Percentiles rank a stretch among this genome's conserved stretches.
Evolutionary conservation across 371 early-diverging fungal genomes (phyloP).

Genomic region (Mortierella sp.): DNA sequence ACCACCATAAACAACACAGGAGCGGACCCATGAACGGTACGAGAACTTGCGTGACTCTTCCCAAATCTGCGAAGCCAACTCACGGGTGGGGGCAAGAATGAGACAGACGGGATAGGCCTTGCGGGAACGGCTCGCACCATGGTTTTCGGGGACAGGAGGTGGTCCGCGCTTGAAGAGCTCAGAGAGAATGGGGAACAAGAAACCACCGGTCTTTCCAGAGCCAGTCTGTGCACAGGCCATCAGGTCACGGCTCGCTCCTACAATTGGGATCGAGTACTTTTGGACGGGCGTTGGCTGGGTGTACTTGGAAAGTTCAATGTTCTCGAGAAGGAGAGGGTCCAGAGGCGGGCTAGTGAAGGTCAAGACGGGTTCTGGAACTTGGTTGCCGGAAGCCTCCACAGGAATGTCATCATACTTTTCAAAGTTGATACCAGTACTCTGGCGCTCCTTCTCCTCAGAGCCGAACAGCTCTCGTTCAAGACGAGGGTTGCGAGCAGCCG

Average conservation of each 20-base stretch:
- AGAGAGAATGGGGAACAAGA: slow-evolving; percentile 92
- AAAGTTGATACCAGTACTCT: slow-evolving; percentile 95
- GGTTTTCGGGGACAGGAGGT: slow-evolving; percentile 59
- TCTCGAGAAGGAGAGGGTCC: slow-evolving; percentile 88
- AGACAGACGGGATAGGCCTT: slow-evolving; percentile 85
- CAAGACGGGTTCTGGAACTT: slow-evolving; percentile 78
- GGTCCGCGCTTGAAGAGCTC: slow-evolving; percentile 94
- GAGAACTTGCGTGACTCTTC: slow-evolving; percentile 87
- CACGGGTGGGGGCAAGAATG: slow-evolving; percentile 97
- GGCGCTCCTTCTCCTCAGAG: slow-evolving; percentile 71
- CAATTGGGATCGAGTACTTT: slow-evolving; percentile 92
- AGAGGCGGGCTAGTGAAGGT: slow-evolving; percentile 76
- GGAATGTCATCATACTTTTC: slow-evolving; percentile 97
- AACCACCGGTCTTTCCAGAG: slow-evolving; percentile 93
- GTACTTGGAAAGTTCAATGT: slow-evolving; percentile 93
- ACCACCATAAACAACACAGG: slow-evolving; percentile 97
- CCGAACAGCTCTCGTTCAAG: slow-evolving; percentile 86
- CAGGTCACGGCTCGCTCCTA: slow-evolving; percentile 76
- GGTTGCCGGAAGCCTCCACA: slow-evolving; percentile 88
- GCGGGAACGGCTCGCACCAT: slow-evolving; percentile 81
- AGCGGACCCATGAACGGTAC: slow-evolving; percentile 89
- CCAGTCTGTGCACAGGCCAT: slow-evolving; percentile 96
- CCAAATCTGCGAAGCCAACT: slow-evolving; percentile 96
- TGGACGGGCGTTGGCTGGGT: slow-evolving; percentile 96
- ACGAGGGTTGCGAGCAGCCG: slow-evolving; percentile 76